Evolutionary conservation across 2,329 filamentous ascomycete genomes (phyloP).

Genomic region (Tolypocladium cylindrosporum): DNA sequence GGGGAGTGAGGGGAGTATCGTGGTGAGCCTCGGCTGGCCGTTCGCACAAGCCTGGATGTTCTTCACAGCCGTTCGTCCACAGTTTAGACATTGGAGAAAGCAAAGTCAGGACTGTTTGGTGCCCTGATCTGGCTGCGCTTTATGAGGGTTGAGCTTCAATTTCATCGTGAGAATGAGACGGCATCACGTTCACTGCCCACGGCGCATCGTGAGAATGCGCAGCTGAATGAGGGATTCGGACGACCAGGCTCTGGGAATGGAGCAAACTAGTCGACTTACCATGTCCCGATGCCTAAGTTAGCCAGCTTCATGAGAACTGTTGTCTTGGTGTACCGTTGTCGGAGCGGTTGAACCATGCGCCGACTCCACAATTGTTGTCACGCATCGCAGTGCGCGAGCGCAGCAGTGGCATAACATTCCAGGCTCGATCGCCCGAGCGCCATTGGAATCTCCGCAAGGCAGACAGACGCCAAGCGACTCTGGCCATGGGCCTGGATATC

Average conservation of each 20-base stretch:
- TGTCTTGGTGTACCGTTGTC: neutral
- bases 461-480: neutral
- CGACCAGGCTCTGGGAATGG: neutral
- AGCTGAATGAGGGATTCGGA: no score
- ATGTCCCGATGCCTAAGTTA: neutral
- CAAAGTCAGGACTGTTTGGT: neutral
- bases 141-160: neutral
- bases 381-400: neutral
- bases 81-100: neutral
- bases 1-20: neutral
- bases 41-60: no score
- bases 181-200: neutral
- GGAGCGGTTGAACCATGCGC: conserved; percentile 2
- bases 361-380: neutral
- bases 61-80: neutral
- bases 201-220: neutral
- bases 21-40: neutral
- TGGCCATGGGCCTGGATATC: neutral
- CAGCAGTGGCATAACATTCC: neutral
- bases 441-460: neutral
- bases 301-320: neutral
- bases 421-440: neutral
- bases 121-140: neutral
- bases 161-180: no score
- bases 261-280: neutral